Evolutionary conservation across 805 yeast genomes (phyloP).

Genomic region (Candida easanensis): DNA sequence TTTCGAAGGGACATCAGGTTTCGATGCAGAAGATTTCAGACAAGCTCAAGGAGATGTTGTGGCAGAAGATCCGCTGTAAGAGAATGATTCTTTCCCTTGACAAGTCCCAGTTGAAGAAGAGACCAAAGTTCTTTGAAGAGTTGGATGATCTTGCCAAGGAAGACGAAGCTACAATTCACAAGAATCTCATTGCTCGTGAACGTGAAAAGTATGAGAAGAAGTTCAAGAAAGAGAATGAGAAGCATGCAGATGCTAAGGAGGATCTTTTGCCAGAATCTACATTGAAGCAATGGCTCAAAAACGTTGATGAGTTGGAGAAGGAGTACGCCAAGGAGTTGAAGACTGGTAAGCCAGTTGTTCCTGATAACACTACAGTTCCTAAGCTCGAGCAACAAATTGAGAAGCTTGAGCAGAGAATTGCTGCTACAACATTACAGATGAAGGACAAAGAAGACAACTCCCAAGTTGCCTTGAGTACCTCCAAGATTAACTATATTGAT

Average conservation of each 20-base stretch:
- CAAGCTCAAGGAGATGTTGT: constrained; percentile 71
- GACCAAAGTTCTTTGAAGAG: constrained; percentile 62
- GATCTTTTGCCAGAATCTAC: constrained; percentile 52
- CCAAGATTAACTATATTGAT: constrained; percentile 92
- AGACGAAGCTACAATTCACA: constrained; percentile 57
- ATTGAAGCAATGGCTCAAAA: constrained; percentile 54
- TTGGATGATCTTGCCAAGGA: constrained; percentile 64
- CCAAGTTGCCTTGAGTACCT: constrained; percentile 88
- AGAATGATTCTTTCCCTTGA: constrained; percentile 69
- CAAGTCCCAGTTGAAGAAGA: constrained; percentile 44
- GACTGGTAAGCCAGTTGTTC: constrained; percentile 56
- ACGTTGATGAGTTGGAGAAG: constrained; percentile 48
- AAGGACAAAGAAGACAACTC: constrained; percentile 94
- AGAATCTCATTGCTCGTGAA: constrained; percentile 60
- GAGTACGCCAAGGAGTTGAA: constrained; percentile 57
- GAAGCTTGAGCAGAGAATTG: constrained; percentile 67
- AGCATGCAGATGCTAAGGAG: constrained; percentile 55
- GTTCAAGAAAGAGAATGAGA: constrained; percentile 76
- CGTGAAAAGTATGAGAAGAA: constrained; percentile 61
- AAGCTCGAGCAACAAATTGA: constrained; percentile 71
- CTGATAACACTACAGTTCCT: constrained; percentile 48
- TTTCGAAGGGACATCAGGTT: constrained; percentile 78
- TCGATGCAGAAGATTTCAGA: constrained; percentile 78
- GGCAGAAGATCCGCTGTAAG: constrained; percentile 79
- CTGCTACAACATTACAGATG: constrained; percentile 66